Evolutionary conservation across 768 basidiomycete species (phyloP), one percentile per base, ranked within the genome.

Genomic region (Hypsizygus marmoreus): DNA sequence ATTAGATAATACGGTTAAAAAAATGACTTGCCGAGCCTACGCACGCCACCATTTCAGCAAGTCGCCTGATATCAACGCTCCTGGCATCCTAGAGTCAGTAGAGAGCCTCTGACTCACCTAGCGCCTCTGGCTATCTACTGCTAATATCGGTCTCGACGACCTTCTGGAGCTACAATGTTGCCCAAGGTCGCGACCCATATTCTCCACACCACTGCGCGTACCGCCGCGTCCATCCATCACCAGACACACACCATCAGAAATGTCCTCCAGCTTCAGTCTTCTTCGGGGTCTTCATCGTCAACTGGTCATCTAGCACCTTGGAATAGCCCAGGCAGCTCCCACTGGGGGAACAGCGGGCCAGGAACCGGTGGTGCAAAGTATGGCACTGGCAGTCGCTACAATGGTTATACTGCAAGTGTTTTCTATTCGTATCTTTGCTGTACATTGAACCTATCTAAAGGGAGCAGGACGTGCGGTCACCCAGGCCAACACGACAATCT

Each of bases 181-280:
- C 89, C 90, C 40, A 89, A 90, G 67, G 84, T 88, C 69, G 84
- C 87, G 23, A 85, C 82, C n/a, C 81, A 85, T 40, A 73, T 92
- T 41, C 68, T 92, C 25, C 80, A 90, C 50, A 82, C 84, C 53
- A 87, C 86, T 0, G 77, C 84, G 11, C 84, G 89, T 58, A 88
- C 85, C 12, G 89, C 83, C 36, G 81, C 85, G 0, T 80, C 83
- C 37, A 84, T 86, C 45, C 88, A 91, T 55, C 82, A 83, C 50
- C 87, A 87, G 62, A 75, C 74, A 4, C 75, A 83, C 50, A 79
- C 86, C 0, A 71, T 91, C 62, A 73, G 88, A 47, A 91, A 86
- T 76, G 90, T 86, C 43, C 75, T 91, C 45, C 85, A 89, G 60
- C 60, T 81, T 13, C 83, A 83, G 66, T 72, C 79, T 1, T 72